Evolutionary conservation across 2,329 filamentous ascomycete species (phyloP), one percentile per base, ranked within the genome.

Genomic region (Colletotrichum sp.): DNA sequence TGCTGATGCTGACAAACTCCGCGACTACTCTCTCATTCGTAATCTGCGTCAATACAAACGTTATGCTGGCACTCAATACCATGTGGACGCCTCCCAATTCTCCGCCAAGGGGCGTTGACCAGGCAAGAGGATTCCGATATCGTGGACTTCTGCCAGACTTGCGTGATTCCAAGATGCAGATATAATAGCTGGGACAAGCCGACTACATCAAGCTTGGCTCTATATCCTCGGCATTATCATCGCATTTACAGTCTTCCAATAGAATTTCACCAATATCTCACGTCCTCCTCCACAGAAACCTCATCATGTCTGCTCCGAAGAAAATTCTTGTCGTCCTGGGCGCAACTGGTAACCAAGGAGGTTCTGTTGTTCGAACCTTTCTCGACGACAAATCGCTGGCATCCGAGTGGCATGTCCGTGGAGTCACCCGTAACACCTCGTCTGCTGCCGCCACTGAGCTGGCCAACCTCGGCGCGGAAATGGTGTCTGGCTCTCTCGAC

Each of bases 401-500:
- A 6, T 15, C 36, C 15, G 7, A 64, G 12, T 75, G 69, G 72
- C 62, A 57, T 21, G 39, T 90, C 55, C 87, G 88, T 36, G 88
- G 84, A 59, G 74, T 90, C 34, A 90, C 88, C 21, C 86, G 89
- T 36, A 84, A 90, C 75, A 77, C 86, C 1, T 73, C 82, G 4
- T 88, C 88, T 30, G 73, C 82, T 5, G 82, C 85, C 5, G 85
- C 88, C 0, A 79, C 84, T 70, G 81, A 83, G 15, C 83, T 90
- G 13, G 81, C 83, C 8, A 80, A 77, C 0, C 80, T 82, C 5
- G 89, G 89, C 7, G 74, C 44, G 10, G 87, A 90, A 77, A 79
- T 89, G 24, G 83, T 89, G 55, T 70, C 80, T 57, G 88, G 85
- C 7, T 84, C 90, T 32, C 80, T 89, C 30, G 84, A 87, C 75